phyloP scores from a whole-genome alignment of 2,329 filamentous ascomycete species.

The Fusarium tupiense region DNA sequence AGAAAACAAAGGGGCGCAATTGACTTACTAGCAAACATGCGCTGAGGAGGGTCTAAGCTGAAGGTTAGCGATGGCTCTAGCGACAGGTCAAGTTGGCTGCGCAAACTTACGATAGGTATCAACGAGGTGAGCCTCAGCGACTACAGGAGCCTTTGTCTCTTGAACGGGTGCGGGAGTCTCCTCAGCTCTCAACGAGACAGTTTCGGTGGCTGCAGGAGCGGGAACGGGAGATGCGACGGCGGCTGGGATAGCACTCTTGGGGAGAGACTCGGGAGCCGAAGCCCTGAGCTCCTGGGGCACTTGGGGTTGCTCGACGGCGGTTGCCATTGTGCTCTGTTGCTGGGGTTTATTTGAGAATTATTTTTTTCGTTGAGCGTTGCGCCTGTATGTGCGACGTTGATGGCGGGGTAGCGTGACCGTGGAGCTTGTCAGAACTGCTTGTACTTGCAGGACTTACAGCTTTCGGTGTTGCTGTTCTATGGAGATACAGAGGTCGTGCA shows the following conservation, averaged over 20 bases:
- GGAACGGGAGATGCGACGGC: conserved; percentile 23
- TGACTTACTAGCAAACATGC: conserved; percentile 73
- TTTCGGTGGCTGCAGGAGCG: conserved; percentile 26
- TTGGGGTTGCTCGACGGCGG: conserved; percentile 39
- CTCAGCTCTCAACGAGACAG: conserved; percentile 16
- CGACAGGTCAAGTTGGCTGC: background rate
- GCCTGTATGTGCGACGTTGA: conserved; percentile 36
- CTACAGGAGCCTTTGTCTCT: conserved; percentile 63
- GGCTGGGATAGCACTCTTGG: conserved; percentile 23
- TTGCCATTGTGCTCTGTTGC: conserved; percentile 38
- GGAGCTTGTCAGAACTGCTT: conserved; percentile 43
- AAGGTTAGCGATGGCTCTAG: conserved; percentile 28
- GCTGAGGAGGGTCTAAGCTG: conserved; percentile 67
- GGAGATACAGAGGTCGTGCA: conserved; percentile 20
- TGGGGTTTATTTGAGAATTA: conserved; percentile 14
- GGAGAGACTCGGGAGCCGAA: conserved; percentile 25
- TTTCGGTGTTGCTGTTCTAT: conserved; percentile 39
- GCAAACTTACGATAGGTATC: conserved; percentile 73
- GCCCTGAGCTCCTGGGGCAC: conserved; percentile 28
- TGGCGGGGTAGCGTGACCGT: conserved; percentile 44
- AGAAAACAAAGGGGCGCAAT: conserved; percentile 14
- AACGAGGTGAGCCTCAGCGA: conserved; percentile 79
- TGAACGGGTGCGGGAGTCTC: conserved; percentile 3
- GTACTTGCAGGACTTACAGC: conserved; percentile 39
- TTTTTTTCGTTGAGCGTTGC: conserved; percentile 33